Percentiles rank a stretch among this genome's conserved stretches.
phyloP scores from a whole-genome alignment of 202 grass and related monocot species.

The Carex arenaria region DNA sequence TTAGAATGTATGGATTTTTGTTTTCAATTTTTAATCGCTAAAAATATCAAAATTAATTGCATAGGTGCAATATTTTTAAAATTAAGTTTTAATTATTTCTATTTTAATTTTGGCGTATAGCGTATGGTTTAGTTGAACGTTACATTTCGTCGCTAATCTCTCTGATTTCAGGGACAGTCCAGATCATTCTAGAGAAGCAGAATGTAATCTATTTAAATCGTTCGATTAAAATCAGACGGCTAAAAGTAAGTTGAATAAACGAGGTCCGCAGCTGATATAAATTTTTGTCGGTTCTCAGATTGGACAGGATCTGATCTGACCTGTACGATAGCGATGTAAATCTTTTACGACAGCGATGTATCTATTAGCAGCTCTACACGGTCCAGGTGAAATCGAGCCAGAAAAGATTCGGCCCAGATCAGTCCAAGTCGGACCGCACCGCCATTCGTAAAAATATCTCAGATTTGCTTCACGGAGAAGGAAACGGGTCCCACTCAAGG shows the following conservation, averaged over 20 bases:
- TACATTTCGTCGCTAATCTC: neutral
- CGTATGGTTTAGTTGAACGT: too few species aligned
- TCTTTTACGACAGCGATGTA: neutral
- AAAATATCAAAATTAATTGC: too few species aligned
- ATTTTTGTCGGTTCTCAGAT: neutral
- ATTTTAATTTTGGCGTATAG: too few species aligned
- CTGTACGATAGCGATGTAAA: neutral
- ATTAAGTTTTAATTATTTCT: too few species aligned
- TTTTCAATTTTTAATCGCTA: too few species aligned
- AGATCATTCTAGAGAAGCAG: neutral
- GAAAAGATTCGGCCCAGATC: neutral
- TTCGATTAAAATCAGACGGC: neutral
- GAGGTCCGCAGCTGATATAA: neutral
- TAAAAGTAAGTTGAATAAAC: neutral
- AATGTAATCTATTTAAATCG: neutral
- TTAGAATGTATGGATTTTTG: too few species aligned
- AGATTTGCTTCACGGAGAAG: slow-evolving; percentile 1
- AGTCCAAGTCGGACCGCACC: neutral
- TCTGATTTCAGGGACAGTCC: neutral
- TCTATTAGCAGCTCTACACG: neutral
- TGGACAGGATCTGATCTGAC: neutral
- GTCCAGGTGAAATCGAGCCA: neutral
- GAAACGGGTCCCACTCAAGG: neutral
- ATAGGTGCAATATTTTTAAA: too few species aligned
- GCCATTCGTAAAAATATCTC: slow-evolving; percentile 2